phyloP scores from a whole-genome alignment of 176 grass and related monocot species.

The Zea mays region DNA sequence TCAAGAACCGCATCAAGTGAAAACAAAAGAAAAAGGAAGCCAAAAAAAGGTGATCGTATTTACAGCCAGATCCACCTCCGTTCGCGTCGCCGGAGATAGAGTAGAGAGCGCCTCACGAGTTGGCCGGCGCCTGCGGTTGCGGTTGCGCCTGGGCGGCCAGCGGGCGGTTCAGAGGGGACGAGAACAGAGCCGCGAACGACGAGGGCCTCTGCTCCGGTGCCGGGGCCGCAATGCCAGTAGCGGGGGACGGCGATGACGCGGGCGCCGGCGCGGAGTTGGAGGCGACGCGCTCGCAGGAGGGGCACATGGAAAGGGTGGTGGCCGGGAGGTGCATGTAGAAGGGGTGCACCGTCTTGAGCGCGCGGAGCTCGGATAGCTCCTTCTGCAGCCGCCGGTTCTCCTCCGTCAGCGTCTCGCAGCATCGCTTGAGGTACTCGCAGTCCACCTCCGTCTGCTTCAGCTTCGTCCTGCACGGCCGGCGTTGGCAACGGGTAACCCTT shows the following conservation, averaged over 20 bases:
- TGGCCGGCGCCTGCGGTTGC: conserved; percentile 38
- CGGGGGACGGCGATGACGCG: neutral
- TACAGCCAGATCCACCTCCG: conserved; percentile 8
- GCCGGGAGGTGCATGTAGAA: conserved; percentile 96
- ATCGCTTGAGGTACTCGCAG: conserved; percentile 97
- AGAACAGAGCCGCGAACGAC: conserved; percentile 80
- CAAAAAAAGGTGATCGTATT: conserved; percentile 24
- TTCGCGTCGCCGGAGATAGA: conserved; percentile 24
- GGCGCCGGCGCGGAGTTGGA: conserved; percentile 22
- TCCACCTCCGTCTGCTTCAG: conserved; percentile 99
- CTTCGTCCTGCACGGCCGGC: conserved; percentile 72
- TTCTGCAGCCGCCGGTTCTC: conserved; percentile 97
- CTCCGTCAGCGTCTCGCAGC: conserved; percentile 98
- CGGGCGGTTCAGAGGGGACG: conserved; percentile 33
- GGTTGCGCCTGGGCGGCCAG: conserved; percentile 21
- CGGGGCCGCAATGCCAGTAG: neutral
- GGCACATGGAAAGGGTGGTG: conserved; percentile 96
- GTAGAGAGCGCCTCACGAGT: conserved; percentile 32
- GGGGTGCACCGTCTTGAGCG: conserved; percentile 73
- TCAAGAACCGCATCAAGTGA: neutral
- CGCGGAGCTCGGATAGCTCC: conserved; percentile 82
- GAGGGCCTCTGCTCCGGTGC: conserved; percentile 44
- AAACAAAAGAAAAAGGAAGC: neutral
- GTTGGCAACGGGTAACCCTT: too few relatives aligned
- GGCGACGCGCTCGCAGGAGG: conserved; percentile 90